Base-by-base conservation (phyloP, 2,329 filamentous ascomycete genomes). In the Penicillium sp. region DNA sequence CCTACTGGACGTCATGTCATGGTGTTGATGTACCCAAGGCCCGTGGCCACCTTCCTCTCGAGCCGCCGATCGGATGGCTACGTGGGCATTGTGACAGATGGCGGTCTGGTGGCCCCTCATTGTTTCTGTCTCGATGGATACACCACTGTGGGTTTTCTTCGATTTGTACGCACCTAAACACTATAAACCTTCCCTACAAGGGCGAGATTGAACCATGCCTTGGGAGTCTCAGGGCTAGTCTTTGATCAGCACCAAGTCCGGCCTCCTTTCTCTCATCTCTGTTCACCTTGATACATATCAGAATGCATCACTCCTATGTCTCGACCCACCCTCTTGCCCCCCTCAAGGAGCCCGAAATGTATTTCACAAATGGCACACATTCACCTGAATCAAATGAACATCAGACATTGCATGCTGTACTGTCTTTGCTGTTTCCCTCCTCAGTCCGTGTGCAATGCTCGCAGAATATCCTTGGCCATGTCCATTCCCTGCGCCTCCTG, bases 401-500 rank as follows among this genome's bases (percentile, higher is more conserved):
- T 6, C 53, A 59, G 32, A 60, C 51, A 35, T 54, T 71, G 35
- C 58, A 66, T 42, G 51, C 57, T 23, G 50, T 67, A n/a, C 48
- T 71, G 10, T 62, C 63, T 13, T 59, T 57, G 13, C 52, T 70
- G 27, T 71, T 69, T 31, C 61, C 67, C 31, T 59, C 61, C 10
- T 60, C 64, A 1, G 59, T 69, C 5, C 52, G 57, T 24, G 54
- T 72, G 35, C 61, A 61, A 45, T 47, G 46, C 18, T 59, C 56
- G 9, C 46, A 58, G 52, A 45, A 52, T 57, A 32, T 63, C 56
- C 29, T 46, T 49, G 65, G 63, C 9, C 67, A 68, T 49, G 48
- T 71, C n/a, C 69, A 74, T 53, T 61, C 64, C 1, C 53, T 72
- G 7, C 67, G 62, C 43, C 53, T 66, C 4, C 49, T 75, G 4